Base-by-base conservation (phyloP, 2,329 filamentous ascomycete genomes). In the Chaetomium olivaceum region DNA sequence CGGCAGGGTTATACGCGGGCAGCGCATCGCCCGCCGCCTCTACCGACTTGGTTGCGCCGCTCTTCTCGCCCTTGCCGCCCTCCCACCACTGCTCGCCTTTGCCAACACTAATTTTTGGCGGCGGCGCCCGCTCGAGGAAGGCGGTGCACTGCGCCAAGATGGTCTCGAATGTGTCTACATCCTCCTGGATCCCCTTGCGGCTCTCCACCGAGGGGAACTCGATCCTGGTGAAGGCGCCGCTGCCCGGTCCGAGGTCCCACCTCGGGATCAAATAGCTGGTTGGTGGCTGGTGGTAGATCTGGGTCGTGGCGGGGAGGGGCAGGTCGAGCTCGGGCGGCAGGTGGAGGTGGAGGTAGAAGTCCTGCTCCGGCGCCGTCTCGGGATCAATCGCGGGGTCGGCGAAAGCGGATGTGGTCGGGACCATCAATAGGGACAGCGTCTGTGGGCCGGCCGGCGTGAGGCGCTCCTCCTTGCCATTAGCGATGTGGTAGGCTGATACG, bases 101-200 rank as follows among this genome's bases (percentile, higher is more conserved):
- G 67, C 75, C 72, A 61, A 8, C 33, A 12, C 27, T 29, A 6
- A 71, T 67, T 68, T 77, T 80, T 11, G 86, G 88, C 7, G 91
- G 87, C 50, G 89, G 83, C 11, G 91, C 89, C 54, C 93, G 88
- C 77, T 98, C 94, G 4, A 97, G 85, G 77, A 99, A 98, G 1
- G 94, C 92, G 2, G 94, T 98, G 78, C 94, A 98, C 79, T 98
- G 93, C n/a, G 94, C 94, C 59, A 98, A 84, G 70, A 98, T 98
- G 3, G 94, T 97, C 81, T 98, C 94, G 74, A 97, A 98, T 0
- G 94, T 98, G 75, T 97, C 93, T 51, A 96, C 84, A 76, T 97
- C 94, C 76, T 98, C 93, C 77, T 97, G 93, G 1, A 91, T 86
- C 29, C 91, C 89, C 39, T 85, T 82, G 39, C 91, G 88, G 67